A percentile compares a stretch with the other conserved stretches of the same genome.
Conservation (phyloP, 116 monocot genomes). For the Papilionanthe hybrid region DNA sequence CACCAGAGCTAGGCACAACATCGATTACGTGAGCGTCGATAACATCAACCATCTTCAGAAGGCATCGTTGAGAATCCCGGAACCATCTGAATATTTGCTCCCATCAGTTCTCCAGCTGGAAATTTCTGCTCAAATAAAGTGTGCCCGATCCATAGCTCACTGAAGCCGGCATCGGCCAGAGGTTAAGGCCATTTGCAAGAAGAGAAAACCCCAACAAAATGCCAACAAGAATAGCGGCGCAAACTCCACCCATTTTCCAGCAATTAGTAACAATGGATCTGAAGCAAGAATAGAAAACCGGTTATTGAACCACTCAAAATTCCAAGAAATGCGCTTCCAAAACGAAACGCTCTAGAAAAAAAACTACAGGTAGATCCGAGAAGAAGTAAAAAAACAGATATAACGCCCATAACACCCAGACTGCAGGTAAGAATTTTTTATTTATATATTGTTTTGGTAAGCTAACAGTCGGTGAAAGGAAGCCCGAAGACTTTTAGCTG, state of each 20-base stretch:
- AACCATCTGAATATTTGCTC: conserved; percentile 48
- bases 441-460: too few relatives aligned
- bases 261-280: not conserved
- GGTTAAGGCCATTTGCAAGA: conserved; percentile 28
- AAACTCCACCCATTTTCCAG: not conserved
- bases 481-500: not conserved
- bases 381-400: not conserved
- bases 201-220: conserved; percentile 10
- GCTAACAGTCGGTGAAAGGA: not conserved
- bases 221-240: not conserved
- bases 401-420: not conserved
- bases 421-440: not conserved
- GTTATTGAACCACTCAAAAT: not conserved
- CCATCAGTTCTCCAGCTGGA: conserved; percentile 46
- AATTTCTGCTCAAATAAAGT: conserved; percentile 46
- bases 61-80: conserved; percentile 59
- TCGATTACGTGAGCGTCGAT: conserved; percentile 37
- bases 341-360: not conserved
- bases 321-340: not conserved
- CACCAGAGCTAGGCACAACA: conserved; percentile 11
- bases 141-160: conserved; percentile 40
- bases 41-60: conserved; percentile 50
- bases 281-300: not conserved
- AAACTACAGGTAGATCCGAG: not conserved
- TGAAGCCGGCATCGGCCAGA: conserved; percentile 84